Evolutionary conservation across 2,329 filamentous ascomycete species (phyloP).

Genomic region (Canariomyces notabilis): DNA sequence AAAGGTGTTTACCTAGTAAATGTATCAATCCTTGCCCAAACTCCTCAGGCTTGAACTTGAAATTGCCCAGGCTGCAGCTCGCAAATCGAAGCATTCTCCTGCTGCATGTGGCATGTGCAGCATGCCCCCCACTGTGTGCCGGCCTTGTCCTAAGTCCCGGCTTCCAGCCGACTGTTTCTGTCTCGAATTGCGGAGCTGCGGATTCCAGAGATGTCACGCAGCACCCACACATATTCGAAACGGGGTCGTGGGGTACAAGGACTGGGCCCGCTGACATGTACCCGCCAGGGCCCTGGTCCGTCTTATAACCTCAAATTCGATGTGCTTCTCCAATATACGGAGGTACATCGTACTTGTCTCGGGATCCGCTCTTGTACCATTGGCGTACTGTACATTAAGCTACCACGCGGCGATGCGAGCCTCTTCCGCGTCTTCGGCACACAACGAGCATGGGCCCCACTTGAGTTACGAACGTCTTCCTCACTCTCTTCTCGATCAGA

Average conservation of each 20-base stretch:
- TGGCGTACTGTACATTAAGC: constrained; percentile 3
- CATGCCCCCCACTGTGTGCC: constrained; percentile 1
- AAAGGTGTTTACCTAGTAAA: too few species aligned
- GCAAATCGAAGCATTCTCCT: neutral
- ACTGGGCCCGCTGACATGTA: neutral
- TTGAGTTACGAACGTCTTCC: neutral
- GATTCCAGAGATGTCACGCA: constrained; percentile 20
- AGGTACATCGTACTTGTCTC: constrained; percentile 2
- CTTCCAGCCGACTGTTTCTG: constrained; percentile 14
- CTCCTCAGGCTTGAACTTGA: neutral
- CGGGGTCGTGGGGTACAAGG: constrained; percentile 18
- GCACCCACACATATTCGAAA: constrained; percentile 18
- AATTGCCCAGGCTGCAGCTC: neutral
- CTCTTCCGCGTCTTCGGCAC: constrained; percentile 18
- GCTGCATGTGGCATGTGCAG: neutral
- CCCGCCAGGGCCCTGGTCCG: neutral
- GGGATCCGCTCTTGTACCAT: neutral
- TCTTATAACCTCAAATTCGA: neutral
- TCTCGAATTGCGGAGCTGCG: constrained; percentile 3
- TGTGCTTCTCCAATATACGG: too few species aligned
- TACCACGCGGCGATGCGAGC: constrained; percentile 4
- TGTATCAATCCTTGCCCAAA: too few species aligned
- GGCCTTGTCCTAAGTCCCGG: neutral
- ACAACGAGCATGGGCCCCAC: constrained; percentile 5
- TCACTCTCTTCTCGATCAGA: too few species aligned